Evolutionary conservation across 2,329 filamentous ascomycete genomes (phyloP).

Genomic region (Neofusicoccum ribis): DNA sequence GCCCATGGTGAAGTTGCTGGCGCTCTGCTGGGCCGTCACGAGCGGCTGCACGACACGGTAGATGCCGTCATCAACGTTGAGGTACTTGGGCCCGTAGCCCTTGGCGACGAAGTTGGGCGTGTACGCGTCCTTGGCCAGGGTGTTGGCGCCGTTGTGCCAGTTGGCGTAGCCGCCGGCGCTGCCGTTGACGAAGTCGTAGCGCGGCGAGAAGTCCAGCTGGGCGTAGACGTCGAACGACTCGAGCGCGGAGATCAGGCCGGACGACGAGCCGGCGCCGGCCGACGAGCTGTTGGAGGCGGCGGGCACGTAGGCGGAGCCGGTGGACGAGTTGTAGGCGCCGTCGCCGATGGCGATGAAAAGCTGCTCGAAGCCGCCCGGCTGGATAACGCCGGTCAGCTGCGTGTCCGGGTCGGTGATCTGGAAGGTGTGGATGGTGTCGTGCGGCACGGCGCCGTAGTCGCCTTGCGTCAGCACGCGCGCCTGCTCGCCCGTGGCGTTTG

Average conservation of each 20-base stretch:
- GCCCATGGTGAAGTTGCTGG: constrained; percentile 45
- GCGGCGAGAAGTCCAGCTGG: constrained; percentile 42
- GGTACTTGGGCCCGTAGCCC: constrained; percentile 48
- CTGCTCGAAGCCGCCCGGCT: constrained; percentile 52
- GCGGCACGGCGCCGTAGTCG: constrained; percentile 49
- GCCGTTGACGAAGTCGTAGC: constrained; percentile 45
- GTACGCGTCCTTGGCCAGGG: constrained; percentile 30
- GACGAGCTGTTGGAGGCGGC: constrained; percentile 28
- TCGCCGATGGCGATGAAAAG: constrained; percentile 45
- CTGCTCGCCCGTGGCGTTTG: constrained; percentile 31
- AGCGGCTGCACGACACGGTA: constrained; percentile 50
- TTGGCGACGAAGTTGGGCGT: constrained; percentile 49
- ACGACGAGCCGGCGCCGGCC: constrained; percentile 28
- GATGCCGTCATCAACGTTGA: constrained; percentile 35
- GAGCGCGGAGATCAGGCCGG: constrained; percentile 38
- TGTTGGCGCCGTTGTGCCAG: constrained; percentile 44
- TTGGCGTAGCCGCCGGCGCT: constrained; percentile 33
- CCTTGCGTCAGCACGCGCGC: constrained; percentile 45
- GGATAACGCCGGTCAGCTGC: constrained; percentile 48
- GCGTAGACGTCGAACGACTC: constrained; percentile 47
- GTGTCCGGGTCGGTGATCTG: constrained; percentile 51
- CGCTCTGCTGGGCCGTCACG: constrained; percentile 42
- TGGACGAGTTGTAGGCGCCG: constrained; percentile 37
- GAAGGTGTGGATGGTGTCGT: constrained; percentile 51
- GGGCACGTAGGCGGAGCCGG: constrained; percentile 40